Base-by-base conservation (phyloP, 257 asterid genomes). In the Gynochthodes officinalis region DNA sequence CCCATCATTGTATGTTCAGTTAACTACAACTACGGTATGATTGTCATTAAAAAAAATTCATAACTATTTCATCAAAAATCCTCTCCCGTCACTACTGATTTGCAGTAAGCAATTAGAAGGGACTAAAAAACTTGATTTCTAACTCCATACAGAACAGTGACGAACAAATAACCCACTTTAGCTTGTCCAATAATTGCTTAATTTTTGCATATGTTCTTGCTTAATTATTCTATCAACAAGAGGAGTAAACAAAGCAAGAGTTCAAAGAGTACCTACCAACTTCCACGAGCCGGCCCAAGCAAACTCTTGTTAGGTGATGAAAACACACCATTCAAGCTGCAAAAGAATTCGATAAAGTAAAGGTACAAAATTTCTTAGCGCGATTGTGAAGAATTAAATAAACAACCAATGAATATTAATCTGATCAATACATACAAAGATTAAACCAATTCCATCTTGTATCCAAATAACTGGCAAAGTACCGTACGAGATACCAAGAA, bases 381-480 rank as follows among this genome's bases (percentile, higher is more conserved):
- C 6, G 33, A 57, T 68, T 9, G 40, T 33, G 73, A 37, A 55
- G 12, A 71, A 42, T 5, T n/a, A 16, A 40, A 64, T 27, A 15
- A 52, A 66, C 57, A 48, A 77, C 39, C 71, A 65, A 57, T 59
- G 73, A 77, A 64, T 71, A 33, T 58, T 52, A 42, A 48, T 43
- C 14, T 49, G 35, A 69, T 13, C 14, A 25, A 58, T 44, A 78
- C 76, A 74, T 54, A 74, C 64, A 65, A 25, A 42, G 73, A 64
- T 50, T 19, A 30, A 59, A 40, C 75, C 28, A 73, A 33, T 33
- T 16, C 49, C 12, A 59, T 28, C 69, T 57, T 28, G 18, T 49
- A 44, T 44, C 46, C 46, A 73, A 82, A 75, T 73, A 86, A 82
- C 63, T 80, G 81, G 83, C 77, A 79, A 81, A 75, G 77, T 72